Conservation (phyloP, 352 stramenopile genomes). For the Phytophthora palmivora region DNA sequence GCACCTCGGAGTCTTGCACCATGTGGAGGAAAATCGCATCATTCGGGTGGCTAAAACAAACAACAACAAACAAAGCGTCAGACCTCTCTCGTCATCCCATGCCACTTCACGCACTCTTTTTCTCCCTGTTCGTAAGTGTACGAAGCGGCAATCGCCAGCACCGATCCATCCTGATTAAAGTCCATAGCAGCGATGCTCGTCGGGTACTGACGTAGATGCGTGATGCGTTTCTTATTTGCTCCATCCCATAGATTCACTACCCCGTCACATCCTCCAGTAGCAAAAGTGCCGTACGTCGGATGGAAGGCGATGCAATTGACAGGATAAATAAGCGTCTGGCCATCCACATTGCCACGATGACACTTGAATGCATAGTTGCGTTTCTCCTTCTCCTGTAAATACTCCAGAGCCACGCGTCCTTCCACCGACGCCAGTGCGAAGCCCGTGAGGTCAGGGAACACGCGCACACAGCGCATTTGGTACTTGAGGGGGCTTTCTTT, state of each 20-base stretch:
- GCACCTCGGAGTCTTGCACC: constrained; percentile 90
- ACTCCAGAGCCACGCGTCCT: constrained; percentile 97
- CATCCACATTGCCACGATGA: constrained; percentile 91
- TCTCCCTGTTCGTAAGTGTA: constrained; percentile 99
- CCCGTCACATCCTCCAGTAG: constrained; percentile 96
- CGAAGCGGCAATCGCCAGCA: constrained; percentile 94
- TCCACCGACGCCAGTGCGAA: constrained; percentile 96
- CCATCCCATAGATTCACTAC: constrained; percentile 95
- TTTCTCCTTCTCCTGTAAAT: constrained; percentile 84
- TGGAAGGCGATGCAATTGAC: constrained; percentile 98
- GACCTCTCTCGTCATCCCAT: not conserved
- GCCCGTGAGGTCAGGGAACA: constrained; percentile 76
- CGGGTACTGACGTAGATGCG: constrained; percentile 82
- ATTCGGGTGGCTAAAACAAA: constrained; percentile 81
- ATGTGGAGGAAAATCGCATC: constrained; percentile 95
- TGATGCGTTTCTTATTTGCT: constrained; percentile 95
- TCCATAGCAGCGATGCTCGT: constrained; percentile 93
- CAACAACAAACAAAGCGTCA: constrained; percentile 12
- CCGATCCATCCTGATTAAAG: constrained; percentile 94
- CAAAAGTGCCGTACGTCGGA: constrained; percentile 94
- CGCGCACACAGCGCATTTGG: constrained; percentile 90
- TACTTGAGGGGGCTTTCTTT: constrained; percentile 90
- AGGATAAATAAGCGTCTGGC: constrained; percentile 91
- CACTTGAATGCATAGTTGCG: constrained; percentile 98
- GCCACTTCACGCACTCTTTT: constrained; percentile 81